Base-by-base conservation (phyloP, 345 rosid species). In the Sisymbrium irio region DNA sequence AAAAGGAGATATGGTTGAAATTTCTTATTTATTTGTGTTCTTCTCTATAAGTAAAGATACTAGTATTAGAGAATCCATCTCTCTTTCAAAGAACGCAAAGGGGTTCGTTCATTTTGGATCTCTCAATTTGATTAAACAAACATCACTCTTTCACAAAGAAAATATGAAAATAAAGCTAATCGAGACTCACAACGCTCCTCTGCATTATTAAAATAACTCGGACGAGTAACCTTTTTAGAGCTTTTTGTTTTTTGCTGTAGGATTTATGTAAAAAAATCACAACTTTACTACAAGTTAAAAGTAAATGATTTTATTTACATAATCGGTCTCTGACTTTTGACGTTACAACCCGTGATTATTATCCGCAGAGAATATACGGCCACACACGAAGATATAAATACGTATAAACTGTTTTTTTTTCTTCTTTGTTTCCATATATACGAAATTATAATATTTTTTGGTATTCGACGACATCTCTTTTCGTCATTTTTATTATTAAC, bases 401-500 rank as follows among this genome's bases (percentile, higher is more conserved):
- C 18, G 17, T 25, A 65, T 25, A 62, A 8, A n/a, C 13, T 3
- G 33, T 19, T 61, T 13, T 27, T 14, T 27, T 27, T 19, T 6
- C 27, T n/a, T n/a, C n/a, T 41, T 27, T n/a, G n/a, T n/a, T 27
- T 27, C 28, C 28, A 27, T 22, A 22, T 22, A 22, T 22, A 22
- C 3, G 3, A 27, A 2, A 27, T 7, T 45, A 7, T 17, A 7
- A 17, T 36, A 36, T 17, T 5, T 45, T 69, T 33, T 47, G 17
- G 40, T 22, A 45, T 18, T 69, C 30, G 14, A n/a, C n/a, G 18
- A 37, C 46, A 28, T 42, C 20, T 72, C 35, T 72, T 71, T n/a
- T n/a, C n/a, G n/a, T n/a, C 60, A 19, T 47, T 32, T 17, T 36
- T 37, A n/a, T n/a, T 67, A 63, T 35, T 66, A 36, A 72, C 42